Conservation (phyloP, 352 stramenopile genomes). For the Phytophthora foliorum region DNA sequence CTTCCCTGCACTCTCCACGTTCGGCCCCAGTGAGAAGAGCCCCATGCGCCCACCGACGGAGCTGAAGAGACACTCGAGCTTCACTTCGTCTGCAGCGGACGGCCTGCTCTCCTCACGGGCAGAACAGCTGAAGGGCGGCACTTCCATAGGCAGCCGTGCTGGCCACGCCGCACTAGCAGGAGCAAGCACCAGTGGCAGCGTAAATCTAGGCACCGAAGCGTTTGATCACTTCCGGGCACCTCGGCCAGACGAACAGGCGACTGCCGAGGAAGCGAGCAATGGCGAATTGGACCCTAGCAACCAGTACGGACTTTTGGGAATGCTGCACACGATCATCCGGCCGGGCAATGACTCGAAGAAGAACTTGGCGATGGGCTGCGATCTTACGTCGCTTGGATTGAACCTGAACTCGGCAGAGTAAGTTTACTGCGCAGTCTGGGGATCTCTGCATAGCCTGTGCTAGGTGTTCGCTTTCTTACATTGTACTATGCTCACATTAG, state of each 20-base stretch:
- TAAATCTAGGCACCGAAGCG: constrained; percentile 67
- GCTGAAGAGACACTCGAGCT: constrained; percentile 76
- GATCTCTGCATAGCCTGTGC: background rate
- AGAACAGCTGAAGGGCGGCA: constrained; percentile 52
- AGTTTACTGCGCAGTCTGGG: constrained; percentile 8
- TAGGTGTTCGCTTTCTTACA: background rate
- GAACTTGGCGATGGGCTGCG: constrained; percentile 80
- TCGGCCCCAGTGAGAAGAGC: constrained; percentile 66
- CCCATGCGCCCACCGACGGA: constrained; percentile 51
- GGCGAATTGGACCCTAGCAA: constrained; percentile 72
- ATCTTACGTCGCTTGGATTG: constrained; percentile 84
- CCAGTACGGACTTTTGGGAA: constrained; percentile 83
- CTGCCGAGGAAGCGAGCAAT: constrained; percentile 39
- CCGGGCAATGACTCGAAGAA: constrained; percentile 76
- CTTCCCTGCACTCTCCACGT: constrained; percentile 84
- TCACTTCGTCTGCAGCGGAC: constrained; percentile 74
- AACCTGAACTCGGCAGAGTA: constrained; percentile 90
- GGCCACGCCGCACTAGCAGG: constrained; percentile 19
- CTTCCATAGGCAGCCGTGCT: constrained; percentile 68
- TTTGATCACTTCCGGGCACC: constrained; percentile 67
- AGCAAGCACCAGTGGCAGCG: constrained; percentile 34
- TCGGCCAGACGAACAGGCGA: constrained; percentile 35
- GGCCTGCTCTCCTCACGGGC: constrained; percentile 61
- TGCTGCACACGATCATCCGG: constrained; percentile 85
- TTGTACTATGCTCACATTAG: constrained; percentile 25